Conservation (phyloP, 2,329 filamentous ascomycete genomes). For the Colletotrichum cordylinicola region DNA sequence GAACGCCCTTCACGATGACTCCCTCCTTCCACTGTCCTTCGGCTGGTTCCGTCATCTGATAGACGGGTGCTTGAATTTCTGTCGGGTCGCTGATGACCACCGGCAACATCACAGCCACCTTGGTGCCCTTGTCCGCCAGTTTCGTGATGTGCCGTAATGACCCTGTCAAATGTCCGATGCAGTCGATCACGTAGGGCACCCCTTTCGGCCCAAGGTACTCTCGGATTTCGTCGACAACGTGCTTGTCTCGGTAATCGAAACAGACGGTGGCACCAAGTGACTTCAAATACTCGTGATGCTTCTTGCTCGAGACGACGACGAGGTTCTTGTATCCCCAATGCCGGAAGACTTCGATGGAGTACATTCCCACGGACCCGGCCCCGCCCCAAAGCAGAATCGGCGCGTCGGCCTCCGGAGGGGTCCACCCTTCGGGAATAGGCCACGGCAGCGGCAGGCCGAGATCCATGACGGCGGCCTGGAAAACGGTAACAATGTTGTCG, state of each 20-base stretch:
- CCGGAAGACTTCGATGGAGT: constrained; percentile 53
- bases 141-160: constrained; percentile 54
- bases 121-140: constrained; percentile 53
- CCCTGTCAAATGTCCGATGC: constrained; percentile 55
- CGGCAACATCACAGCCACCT: constrained; percentile 64
- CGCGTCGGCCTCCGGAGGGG: constrained; percentile 37
- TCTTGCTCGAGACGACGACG: constrained; percentile 51
- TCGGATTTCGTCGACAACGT: constrained; percentile 40
- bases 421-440: constrained; percentile 53
- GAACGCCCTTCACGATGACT: constrained; percentile 57
- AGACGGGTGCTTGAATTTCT: constrained; percentile 52
- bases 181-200: constrained; percentile 58
- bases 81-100: constrained; percentile 61
- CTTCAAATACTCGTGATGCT: constrained; percentile 49
- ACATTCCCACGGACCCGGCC: constrained; percentile 57
- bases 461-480: constrained; percentile 57
- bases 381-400: constrained; percentile 59
- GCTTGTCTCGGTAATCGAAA: constrained; percentile 51
- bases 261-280: constrained; percentile 48
- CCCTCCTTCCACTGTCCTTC: constrained; percentile 54
- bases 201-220: constrained; percentile 26
- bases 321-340: constrained; percentile 59
- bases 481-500: constrained; percentile 64
- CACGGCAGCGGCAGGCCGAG: constrained; percentile 61
- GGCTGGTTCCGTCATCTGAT: constrained; percentile 56